Base-by-base conservation (phyloP, 179 eudicot genomes). In the Silene noctiflora region DNA sequence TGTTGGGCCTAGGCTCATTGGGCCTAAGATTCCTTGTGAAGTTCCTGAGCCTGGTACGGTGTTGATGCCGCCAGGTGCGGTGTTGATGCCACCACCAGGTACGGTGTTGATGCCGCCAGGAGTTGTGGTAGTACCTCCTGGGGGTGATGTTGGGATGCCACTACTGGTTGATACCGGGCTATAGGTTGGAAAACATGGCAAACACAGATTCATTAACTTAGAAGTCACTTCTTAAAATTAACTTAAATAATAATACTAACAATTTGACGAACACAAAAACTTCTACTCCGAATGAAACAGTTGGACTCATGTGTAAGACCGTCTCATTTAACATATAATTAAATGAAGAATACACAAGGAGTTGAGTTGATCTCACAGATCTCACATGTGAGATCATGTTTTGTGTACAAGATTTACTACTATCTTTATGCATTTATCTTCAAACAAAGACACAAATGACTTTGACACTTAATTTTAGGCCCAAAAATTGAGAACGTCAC, bases 1-100 rank as follows among this genome's bases (percentile, higher is more conserved):
- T 0, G 86, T 11, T 46, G 87, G 82, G 2, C 79, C 81, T 46
- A 76, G 7, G 0, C 80, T 77, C 1, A 33, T 68, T 22, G 84
- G 84, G 33, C 64, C 20, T 25, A 55, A 70, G 27, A 69, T 74
- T 44, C 73, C 67, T 8, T 35, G 27, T 44, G 42, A 68, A 8
- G 80, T 55, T 2, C 81, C 67, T 11, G 81, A 69, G 14, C 82
- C 77, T 4, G 58, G 58, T 51, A 51, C n/a, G 16, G 79, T 76
- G 76, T 71, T 60, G 5, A 78, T 48, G 74, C 67, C 60, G 67
- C 72, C 56, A 14, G 17, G 17, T 3, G 56, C 2, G 56, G 0
- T 4, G n/a, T 13, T 11, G 25, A 9, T 1, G 17, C 69, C 44
- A 10, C 71, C 71, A 25, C 14, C 35, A 5, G 39, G 39, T 33